Conservation (phyloP, 1,284 basidiomycete genomes). For the Ceratobasidium papillatum region DNA sequence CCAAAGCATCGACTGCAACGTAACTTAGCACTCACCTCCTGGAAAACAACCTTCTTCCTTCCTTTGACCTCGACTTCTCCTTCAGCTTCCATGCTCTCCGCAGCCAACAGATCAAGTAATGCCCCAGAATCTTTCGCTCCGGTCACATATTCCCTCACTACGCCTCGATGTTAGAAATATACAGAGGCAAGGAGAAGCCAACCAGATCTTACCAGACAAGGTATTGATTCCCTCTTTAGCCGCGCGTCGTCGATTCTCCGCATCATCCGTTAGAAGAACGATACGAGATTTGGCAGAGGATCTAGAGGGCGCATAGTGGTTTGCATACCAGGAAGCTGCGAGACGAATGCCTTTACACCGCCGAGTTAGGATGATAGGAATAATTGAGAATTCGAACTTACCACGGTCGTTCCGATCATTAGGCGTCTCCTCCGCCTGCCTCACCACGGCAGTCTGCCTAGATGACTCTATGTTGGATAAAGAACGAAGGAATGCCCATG, state of each 20-base stretch:
- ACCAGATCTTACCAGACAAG: constrained; percentile 71
- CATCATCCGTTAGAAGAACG: constrained; percentile 90
- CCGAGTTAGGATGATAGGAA: too few species aligned
- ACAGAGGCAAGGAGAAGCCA: background rate
- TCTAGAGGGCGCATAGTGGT: constrained; percentile 62
- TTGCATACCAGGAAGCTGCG: constrained; percentile 84
- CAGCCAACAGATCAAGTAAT: constrained; percentile 82
- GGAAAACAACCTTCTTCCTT: constrained; percentile 70
- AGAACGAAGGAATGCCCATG: constrained; percentile 23
- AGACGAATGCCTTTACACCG: constrained; percentile 77
- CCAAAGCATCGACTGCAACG: too few species aligned
- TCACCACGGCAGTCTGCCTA: constrained; percentile 80
- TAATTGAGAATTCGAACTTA: constrained; percentile 54
- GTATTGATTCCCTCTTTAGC: constrained; percentile 71
- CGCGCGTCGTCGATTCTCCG: constrained; percentile 82
- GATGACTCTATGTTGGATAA: too few species aligned
- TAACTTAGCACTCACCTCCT: constrained; percentile 72
- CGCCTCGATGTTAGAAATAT: background rate
- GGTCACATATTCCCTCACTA: constrained; percentile 83
- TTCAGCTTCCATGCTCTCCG: constrained; percentile 59
- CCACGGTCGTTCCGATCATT: constrained; percentile 95
- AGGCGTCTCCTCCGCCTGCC: constrained; percentile 78
- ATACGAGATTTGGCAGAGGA: constrained; percentile 58
- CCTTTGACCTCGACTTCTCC: constrained; percentile 69
- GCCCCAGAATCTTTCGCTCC: constrained; percentile 68